Conservation (phyloP, 2,329 filamentous ascomycete genomes). For the Dryadomyces sulphureus region DNA sequence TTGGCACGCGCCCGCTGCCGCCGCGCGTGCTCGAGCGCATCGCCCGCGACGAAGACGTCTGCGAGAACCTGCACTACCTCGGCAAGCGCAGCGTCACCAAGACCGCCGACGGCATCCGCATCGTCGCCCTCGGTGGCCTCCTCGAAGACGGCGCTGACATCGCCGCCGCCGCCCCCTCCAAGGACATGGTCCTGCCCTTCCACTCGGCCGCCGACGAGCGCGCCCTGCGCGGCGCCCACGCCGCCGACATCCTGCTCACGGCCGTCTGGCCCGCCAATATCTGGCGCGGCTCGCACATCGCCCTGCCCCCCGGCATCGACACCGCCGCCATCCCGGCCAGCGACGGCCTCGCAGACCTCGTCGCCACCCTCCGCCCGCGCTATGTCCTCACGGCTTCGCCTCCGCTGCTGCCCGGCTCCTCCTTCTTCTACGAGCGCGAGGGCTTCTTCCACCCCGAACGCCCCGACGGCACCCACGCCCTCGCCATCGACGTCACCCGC, state of each 20-base stretch:
- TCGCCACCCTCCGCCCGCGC: constrained; percentile 65
- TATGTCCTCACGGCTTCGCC: constrained; percentile 63
- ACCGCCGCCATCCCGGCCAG: constrained; percentile 37
- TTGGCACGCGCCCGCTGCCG: constrained; percentile 62
- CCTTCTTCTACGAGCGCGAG: constrained; percentile 75
- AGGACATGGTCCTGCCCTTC: constrained; percentile 60
- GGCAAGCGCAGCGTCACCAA: constrained; percentile 79
- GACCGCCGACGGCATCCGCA: constrained; percentile 75
- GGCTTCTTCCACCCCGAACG: constrained; percentile 61
- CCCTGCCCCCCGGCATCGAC: constrained; percentile 27
- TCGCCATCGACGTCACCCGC: constrained; percentile 51
- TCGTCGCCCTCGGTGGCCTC: constrained; percentile 71
- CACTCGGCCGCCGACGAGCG: constrained; percentile 68
- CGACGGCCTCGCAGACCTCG: constrained; percentile 65
- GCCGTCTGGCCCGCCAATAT: constrained; percentile 70
- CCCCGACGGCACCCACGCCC: constrained; percentile 26
- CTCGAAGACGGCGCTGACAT: constrained; percentile 36
- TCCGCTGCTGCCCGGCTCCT: neutral
- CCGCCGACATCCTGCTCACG: constrained; percentile 76
- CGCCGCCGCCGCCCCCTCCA: constrained; percentile 35
- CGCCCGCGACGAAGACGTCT: constrained; percentile 38
- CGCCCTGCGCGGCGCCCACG: constrained; percentile 58
- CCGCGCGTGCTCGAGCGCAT: constrained; percentile 51
- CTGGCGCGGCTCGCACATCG: constrained; percentile 50
- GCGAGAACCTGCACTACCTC: constrained; percentile 80